Conservation (phyloP, 768 basidiomycete genomes). For the Mycena olivaceomarginata region DNA sequence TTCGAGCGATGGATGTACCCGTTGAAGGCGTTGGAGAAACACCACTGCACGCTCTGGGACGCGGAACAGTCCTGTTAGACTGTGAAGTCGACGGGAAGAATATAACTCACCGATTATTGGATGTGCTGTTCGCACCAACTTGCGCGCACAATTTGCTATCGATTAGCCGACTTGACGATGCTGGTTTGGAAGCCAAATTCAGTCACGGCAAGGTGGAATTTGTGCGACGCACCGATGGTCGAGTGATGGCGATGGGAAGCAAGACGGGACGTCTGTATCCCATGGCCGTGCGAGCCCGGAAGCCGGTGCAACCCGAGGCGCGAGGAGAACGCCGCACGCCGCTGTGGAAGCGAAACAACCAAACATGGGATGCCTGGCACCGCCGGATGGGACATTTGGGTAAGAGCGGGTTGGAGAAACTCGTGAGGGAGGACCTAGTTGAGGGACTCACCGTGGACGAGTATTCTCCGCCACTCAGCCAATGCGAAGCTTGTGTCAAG, state of each 20-base stretch:
- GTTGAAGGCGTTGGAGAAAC: too few species aligned
- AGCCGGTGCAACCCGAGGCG: too few species aligned
- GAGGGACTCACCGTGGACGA: constrained; percentile 1
- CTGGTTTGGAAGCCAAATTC: too few species aligned
- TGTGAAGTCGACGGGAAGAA: too few species aligned
- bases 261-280: constrained; percentile 30
- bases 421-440: neutral
- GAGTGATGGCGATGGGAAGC: neutral
- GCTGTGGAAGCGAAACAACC: constrained; percentile 13
- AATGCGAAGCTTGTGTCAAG: constrained; percentile 33
- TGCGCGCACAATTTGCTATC: too few species aligned
- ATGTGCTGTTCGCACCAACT: too few species aligned
- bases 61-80: too few species aligned
- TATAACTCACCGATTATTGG: too few species aligned
- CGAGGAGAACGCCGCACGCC: too few species aligned
- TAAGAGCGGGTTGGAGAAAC: neutral
- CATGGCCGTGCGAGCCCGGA: constrained; percentile 4
- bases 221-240: neutral
- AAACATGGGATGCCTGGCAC: constrained; percentile 32
- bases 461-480: constrained; percentile 14
- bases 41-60: too few species aligned
- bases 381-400: constrained; percentile 21
- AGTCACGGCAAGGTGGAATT: neutral
- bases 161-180: too few species aligned
- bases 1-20: too few species aligned